These are phyloP conservation scores for Entomortierella beljakovae DNA, from an alignment of 192 early-diverging fungal genomes.

Conservation along the genomic window DNA sequence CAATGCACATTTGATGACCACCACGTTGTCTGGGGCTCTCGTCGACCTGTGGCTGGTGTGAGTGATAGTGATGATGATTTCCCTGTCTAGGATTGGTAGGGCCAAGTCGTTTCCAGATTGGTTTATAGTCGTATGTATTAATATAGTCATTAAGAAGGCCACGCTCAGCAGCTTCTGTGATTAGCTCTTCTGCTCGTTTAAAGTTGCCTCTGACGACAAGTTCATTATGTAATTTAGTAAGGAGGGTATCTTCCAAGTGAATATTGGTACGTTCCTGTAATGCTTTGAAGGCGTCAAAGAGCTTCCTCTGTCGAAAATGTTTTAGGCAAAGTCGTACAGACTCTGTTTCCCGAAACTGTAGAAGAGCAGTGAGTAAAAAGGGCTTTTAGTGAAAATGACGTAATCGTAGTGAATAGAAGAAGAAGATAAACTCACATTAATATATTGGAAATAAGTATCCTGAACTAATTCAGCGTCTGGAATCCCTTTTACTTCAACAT, in stretches of 20 bases:
- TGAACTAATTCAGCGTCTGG: conserved; percentile 76
- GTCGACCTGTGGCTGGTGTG: conserved; percentile 26
- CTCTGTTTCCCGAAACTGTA: conserved; percentile 83
- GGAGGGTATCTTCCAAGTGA: conserved; percentile 82
- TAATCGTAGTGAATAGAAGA: too few species aligned
- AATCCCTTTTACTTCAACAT: conserved; percentile 87
- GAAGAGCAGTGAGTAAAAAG: too few species aligned
- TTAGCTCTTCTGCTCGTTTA: conserved; percentile 74
- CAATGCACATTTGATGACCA: conserved; percentile 98
- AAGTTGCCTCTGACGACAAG: conserved; percentile 82
- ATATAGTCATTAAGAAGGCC: conserved; percentile 84
- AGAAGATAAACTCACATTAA: conserved; percentile 61
- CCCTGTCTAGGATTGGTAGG: conserved; percentile 31
- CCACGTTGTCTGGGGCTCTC: conserved; percentile 77
- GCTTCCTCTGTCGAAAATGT: conserved; percentile 86
- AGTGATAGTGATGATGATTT: conserved; percentile 37
- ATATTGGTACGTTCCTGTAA: conserved; percentile 72
- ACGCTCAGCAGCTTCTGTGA: conserved; percentile 68
- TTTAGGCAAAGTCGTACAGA: conserved; percentile 89
- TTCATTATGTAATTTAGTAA: conserved; percentile 79
- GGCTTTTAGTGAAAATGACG: too few species aligned
- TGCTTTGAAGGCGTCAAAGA: conserved; percentile 75
- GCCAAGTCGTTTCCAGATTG: conserved; percentile 55
- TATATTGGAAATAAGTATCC: conserved; percentile 69
- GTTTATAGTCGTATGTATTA: conserved; percentile 72